These are phyloP conservation scores for Dactylis glomerata DNA, from an alignment of 176 grass and related monocot species.

Conservation along the genomic window DNA sequence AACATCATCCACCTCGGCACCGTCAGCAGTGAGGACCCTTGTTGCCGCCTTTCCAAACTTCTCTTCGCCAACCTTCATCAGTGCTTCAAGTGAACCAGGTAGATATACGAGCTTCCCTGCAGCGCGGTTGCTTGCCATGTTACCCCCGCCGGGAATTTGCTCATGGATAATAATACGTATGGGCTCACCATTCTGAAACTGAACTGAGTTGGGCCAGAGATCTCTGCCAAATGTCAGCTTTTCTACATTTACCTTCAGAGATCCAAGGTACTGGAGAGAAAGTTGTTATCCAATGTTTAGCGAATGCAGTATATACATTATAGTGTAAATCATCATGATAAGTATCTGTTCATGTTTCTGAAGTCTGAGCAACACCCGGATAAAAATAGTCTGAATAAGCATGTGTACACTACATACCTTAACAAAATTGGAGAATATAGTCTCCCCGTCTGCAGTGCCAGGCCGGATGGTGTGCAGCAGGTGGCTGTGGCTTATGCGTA, in stretches of 20 bases:
- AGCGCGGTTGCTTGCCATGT: neutral
- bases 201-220: neutral
- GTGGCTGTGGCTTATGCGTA: conserved; percentile 40
- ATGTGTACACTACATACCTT: neutral
- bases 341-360: neutral
- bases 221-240: neutral
- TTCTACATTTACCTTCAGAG: neutral
- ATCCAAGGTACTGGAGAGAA: conserved; percentile 6
- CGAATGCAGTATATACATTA: neutral
- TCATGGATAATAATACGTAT: conserved; percentile 27
- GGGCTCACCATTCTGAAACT: neutral
- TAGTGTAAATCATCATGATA: neutral
- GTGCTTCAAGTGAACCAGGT: conserved; percentile 18
- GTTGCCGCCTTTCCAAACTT: conserved; percentile 35
- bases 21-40: conserved; percentile 30
- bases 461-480: conserved; percentile 30
- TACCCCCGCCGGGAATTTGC: neutral
- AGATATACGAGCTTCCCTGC: conserved; percentile 35
- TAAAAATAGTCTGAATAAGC: neutral
- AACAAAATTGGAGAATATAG: conserved; percentile 13
- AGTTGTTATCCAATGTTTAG: neutral
- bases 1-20: conserved; percentile 51
- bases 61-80: conserved; percentile 9
- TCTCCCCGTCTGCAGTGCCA: conserved; percentile 26
- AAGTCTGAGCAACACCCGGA: too few species aligned